phyloP scores from a whole-genome alignment of 352 stramenopile genomes.

The Globisporangium recalcitrans region DNA sequence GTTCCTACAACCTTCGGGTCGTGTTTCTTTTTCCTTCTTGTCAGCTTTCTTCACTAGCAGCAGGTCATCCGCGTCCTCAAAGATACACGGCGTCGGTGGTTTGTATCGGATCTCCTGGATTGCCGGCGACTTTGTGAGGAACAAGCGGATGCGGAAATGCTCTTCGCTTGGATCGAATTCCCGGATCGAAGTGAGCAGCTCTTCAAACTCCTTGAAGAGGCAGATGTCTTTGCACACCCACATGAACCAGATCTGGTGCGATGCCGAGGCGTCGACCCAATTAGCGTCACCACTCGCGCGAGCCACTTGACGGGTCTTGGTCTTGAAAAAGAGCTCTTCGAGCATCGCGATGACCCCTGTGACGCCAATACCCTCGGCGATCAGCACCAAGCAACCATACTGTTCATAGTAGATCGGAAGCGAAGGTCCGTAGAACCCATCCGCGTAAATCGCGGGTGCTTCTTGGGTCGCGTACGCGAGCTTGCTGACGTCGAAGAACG shows the following conservation, averaged over 20 bases:
- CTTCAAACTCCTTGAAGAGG: slow-evolving; percentile 32
- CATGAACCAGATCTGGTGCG: slow-evolving; percentile 22
- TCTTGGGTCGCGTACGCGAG: slow-evolving; percentile 24
- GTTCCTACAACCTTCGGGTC: not conserved
- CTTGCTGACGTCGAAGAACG: slow-evolving; percentile 26
- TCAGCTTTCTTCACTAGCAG: not conserved
- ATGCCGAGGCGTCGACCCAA: not conserved
- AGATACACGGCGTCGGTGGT: slow-evolving; percentile 7
- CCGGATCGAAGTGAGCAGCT: slow-evolving; percentile 21
- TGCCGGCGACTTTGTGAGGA: slow-evolving; percentile 19
- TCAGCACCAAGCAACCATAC: slow-evolving; percentile 28
- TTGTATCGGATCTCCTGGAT: slow-evolving; percentile 19
- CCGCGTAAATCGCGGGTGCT: slow-evolving; percentile 21
- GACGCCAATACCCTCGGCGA: slow-evolving; percentile 27
- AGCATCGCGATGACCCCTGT: slow-evolving; percentile 20
- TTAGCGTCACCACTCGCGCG: not conserved
- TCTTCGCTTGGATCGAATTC: slow-evolving; percentile 21
- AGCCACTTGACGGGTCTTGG: not conserved
- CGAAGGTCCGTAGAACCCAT: slow-evolving; percentile 28
- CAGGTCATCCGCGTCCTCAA: not conserved
- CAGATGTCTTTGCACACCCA: slow-evolving; percentile 24
- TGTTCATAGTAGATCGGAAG: slow-evolving; percentile 21
- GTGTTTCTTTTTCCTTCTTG: not conserved
- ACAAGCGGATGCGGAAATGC: slow-evolving; percentile 24
- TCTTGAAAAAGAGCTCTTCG: slow-evolving; percentile 24